Conservation (phyloP, 108 stramenopile species). For the Nannochloropsis salina region DNA sequence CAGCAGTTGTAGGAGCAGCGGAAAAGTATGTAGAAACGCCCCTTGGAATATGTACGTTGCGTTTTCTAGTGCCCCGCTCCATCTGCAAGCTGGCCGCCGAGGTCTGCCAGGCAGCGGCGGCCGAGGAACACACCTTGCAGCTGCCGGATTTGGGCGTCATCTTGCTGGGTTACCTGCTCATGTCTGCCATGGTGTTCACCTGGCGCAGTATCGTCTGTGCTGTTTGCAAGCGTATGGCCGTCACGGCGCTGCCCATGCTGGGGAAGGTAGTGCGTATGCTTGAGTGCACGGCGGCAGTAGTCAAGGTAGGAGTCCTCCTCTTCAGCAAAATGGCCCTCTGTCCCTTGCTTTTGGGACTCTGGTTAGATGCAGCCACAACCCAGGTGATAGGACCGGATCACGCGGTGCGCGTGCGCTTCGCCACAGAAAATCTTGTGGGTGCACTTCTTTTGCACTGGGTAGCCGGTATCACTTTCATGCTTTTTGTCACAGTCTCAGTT, state of each 20-base stretch:
- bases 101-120: slow-evolving; percentile 23
- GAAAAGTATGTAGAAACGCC: slow-evolving; percentile 17
- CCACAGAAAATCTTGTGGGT: slow-evolving; percentile 36
- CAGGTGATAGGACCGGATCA: slow-evolving; percentile 15
- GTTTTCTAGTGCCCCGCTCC: not conserved
- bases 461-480: slow-evolving; percentile 92
- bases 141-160: slow-evolving; percentile 60
- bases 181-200: slow-evolving; percentile 52
- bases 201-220: slow-evolving; percentile 35
- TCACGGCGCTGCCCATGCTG: slow-evolving; percentile 20
- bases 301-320: slow-evolving; percentile 41
- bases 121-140: slow-evolving; percentile 55
- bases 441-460: slow-evolving; percentile 53
- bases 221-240: slow-evolving; percentile 22
- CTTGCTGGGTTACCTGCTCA: slow-evolving; percentile 56
- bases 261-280: slow-evolving; percentile 31
- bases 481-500: slow-evolving; percentile 85
- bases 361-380: slow-evolving; percentile 41
- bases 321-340: slow-evolving; percentile 40
- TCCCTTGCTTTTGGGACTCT: slow-evolving; percentile 40
- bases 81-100: not conserved
- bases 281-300: slow-evolving; percentile 28
- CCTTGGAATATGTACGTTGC: not conserved
- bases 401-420: slow-evolving; percentile 34
- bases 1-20: not conserved